These are phyloP conservation scores for Hypoxylon rubiginosum DNA, from an alignment of 2,329 filamentous ascomycete genomes.

Conservation along the genomic window DNA sequence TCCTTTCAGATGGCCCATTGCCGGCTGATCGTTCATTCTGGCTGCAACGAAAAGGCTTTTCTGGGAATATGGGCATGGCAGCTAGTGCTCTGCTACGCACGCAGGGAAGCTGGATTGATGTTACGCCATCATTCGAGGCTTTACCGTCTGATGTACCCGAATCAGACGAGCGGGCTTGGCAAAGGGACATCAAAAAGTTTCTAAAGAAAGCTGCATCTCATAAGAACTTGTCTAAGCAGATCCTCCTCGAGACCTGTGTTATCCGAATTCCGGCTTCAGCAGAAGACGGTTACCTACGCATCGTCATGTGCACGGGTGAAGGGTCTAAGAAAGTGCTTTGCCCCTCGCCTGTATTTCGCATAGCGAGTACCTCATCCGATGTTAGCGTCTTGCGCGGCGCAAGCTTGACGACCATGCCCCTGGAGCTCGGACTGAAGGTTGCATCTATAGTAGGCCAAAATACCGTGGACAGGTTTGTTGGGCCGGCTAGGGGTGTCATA, in stretches of 20 bases:
- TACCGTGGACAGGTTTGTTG: conserved; percentile 59
- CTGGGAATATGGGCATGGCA: conserved; percentile 76
- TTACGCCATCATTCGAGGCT: conserved; percentile 70
- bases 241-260: conserved; percentile 72
- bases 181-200: conserved; percentile 76
- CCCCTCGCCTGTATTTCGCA: conserved; percentile 75
- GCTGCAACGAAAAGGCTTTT: conserved; percentile 77
- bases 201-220: conserved; percentile 65
- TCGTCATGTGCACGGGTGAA: conserved; percentile 70
- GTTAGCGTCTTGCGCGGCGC: conserved; percentile 74
- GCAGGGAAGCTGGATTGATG: conserved; percentile 73
- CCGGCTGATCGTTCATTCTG: conserved; percentile 72
- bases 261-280: conserved; percentile 74
- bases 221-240: conserved; percentile 62
- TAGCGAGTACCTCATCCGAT: conserved; percentile 75
- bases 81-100: conserved; percentile 73
- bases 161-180: conserved; percentile 74
- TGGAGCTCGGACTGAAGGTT: conserved; percentile 74
- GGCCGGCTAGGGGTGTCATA: conserved; percentile 59
- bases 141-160: conserved; percentile 63
- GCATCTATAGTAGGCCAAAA: conserved; percentile 64
- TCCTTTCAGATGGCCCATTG: conserved; percentile 71
- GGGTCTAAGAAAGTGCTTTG: conserved; percentile 66
- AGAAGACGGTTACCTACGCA: conserved; percentile 76
- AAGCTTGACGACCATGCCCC: conserved; percentile 72